Conservation (phyloP, 1,139 yeast genomes). For the Yamadazyma trypodendri region DNA sequence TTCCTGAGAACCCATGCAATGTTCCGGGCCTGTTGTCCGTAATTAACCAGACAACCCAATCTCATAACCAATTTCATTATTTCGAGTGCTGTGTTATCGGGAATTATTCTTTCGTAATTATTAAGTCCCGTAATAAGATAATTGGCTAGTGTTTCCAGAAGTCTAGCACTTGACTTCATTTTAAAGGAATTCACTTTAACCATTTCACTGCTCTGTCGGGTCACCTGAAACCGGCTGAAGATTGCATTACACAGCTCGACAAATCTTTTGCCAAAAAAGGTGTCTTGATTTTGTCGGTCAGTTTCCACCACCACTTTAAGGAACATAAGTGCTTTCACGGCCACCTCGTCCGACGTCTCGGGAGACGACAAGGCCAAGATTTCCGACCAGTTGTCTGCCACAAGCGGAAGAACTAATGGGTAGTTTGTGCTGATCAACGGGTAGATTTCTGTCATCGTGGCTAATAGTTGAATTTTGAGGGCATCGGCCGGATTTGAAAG, state of each 20-base stretch:
- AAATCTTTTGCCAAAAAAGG: constrained; percentile 34
- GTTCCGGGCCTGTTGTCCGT: constrained; percentile 29
- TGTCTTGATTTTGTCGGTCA: constrained; percentile 27
- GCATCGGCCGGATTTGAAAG: constrained; percentile 65
- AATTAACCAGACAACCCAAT: constrained; percentile 23
- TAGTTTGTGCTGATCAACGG: constrained; percentile 67
- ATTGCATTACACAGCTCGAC: constrained; percentile 35
- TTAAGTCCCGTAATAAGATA: constrained; percentile 32
- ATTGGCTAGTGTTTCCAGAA: constrained; percentile 17
- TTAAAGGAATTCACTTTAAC: constrained; percentile 7
- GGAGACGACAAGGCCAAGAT: constrained; percentile 14
- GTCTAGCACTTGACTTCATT: constrained; percentile 6
- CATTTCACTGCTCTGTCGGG: constrained; percentile 2
- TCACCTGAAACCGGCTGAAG: constrained; percentile 5
- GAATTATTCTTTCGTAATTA: constrained; percentile 30
- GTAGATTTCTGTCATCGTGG: constrained; percentile 46
- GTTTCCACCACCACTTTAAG: constrained; percentile 27
- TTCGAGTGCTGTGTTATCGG: constrained; percentile 31
- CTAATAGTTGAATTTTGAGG: constrained; percentile 56
- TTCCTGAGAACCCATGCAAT: constrained; percentile 29
- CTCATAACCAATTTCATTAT: constrained; percentile 27
- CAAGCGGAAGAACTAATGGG: constrained; percentile 59
- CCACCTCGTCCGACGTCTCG: constrained; percentile 7
- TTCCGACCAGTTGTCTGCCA: constrained; percentile 70
- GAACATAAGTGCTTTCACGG: constrained; percentile 20